Conservation (phyloP, 2,329 filamentous ascomycete species). For the Ceratocystis cubensis region DNA sequence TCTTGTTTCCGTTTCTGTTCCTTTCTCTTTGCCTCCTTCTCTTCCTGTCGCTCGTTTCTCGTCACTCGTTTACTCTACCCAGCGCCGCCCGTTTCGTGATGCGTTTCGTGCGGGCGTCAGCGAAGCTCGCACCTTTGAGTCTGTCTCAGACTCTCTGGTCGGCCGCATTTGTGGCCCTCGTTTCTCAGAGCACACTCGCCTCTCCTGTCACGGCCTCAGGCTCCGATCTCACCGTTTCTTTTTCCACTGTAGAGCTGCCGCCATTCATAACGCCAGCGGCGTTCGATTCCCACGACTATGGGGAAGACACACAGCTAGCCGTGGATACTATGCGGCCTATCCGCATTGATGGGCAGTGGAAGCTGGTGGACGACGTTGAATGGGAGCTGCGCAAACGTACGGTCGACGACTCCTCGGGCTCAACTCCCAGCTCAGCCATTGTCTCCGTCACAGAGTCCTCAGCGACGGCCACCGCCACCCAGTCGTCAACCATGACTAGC, state of each 20-base stretch:
- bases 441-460: background rate
- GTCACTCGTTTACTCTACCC: background rate
- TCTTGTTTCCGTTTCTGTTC: background rate
- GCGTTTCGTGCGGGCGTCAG: background rate
- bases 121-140: slow-evolving; percentile 3
- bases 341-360: slow-evolving; percentile 23
- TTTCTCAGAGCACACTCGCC: slow-evolving; percentile 10
- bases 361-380: slow-evolving; percentile 21
- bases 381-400: slow-evolving; percentile 25
- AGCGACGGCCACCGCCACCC: slow-evolving; percentile 7
- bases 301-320: slow-evolving; percentile 17
- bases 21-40: slow-evolving; percentile 2
- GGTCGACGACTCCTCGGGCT: slow-evolving; percentile 23
- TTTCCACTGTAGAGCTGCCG: background rate
- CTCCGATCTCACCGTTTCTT: background rate
- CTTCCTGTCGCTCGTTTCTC: background rate
- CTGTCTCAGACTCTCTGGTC: slow-evolving; percentile 11
- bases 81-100: background rate
- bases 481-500: slow-evolving; percentile 25
- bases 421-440: background rate
- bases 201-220: slow-evolving; percentile 9
- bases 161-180: slow-evolving; percentile 17
- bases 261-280: slow-evolving; percentile 10
- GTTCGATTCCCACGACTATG: slow-evolving; percentile 3
- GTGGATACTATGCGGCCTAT: slow-evolving; percentile 22